phyloP scores from a whole-genome alignment of 2,329 filamentous ascomycete genomes.

The Verticillium longisporum region DNA sequence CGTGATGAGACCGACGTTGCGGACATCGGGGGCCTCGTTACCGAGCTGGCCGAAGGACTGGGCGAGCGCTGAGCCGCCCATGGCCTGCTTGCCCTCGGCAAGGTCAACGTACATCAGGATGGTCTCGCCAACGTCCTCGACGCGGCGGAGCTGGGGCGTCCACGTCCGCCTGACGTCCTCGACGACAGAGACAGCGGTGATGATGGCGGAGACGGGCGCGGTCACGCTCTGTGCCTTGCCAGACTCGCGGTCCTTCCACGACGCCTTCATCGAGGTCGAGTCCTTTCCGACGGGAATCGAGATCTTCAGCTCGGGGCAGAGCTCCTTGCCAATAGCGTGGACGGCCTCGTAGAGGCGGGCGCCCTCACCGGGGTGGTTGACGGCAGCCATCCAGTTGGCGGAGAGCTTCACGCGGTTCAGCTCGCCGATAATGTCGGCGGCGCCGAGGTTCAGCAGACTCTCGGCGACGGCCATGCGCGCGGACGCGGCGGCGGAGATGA shows the following conservation, averaged over 20 bases:
- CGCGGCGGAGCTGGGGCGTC: constrained; percentile 80
- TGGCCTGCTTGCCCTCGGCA: constrained; percentile 68
- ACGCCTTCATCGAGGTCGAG: constrained; percentile 98
- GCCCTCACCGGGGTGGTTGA: constrained; percentile 85
- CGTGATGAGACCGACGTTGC: constrained; percentile 70
- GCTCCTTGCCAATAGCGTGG: constrained; percentile 82
- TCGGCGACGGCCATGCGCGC: constrained; percentile 96
- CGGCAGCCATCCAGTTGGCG: constrained; percentile 99
- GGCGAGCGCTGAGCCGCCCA: constrained; percentile 87
- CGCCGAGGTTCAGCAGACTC: constrained; percentile 86
- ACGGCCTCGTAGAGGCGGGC: constrained; percentile 91
- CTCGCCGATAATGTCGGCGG: constrained; percentile 62
- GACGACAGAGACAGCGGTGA: constrained; percentile 84
- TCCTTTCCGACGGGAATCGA: constrained; percentile 97
- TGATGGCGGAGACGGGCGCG: constrained; percentile 82
- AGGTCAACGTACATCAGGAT: constrained; percentile 88
- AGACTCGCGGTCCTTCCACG: constrained; percentile 69
- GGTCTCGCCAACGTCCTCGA: constrained; percentile 84
- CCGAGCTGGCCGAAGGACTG: constrained; percentile 86
- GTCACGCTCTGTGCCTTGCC: constrained; percentile 77
- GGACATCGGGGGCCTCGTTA: constrained; percentile 77
- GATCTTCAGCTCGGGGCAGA: constrained; percentile 85
- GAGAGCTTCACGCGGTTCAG: constrained; percentile 79
- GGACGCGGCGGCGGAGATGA: constrained; percentile 85
- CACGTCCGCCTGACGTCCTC: constrained; percentile 79